Conservation (phyloP, 225 moss, liverwort and hornwort genomes). For the Sphagnum contortum region DNA sequence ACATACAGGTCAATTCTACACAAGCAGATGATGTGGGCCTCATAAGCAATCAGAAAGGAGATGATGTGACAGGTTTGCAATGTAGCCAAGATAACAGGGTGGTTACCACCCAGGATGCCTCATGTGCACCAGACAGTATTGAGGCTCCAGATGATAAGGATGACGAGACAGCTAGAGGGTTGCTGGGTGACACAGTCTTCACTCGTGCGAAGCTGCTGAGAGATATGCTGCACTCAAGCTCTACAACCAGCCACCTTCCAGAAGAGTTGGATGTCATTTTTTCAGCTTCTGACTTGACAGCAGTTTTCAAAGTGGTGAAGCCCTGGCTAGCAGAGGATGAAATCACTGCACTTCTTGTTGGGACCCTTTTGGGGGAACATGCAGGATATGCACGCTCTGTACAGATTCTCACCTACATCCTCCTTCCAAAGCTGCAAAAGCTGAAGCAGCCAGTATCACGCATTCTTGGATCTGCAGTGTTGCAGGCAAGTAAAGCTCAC, state of each 20-base stretch:
- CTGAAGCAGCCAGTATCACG: constrained; percentile 56
- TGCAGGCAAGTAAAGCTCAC: constrained; percentile 67
- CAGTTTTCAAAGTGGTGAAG: constrained; percentile 41
- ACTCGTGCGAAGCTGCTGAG: constrained; percentile 34
- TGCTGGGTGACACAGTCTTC: constrained; percentile 39
- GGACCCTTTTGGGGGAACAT: constrained; percentile 48
- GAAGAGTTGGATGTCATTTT: constrained; percentile 40
- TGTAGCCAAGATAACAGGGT: constrained; percentile 2
- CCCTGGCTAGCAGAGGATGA: constrained; percentile 76
- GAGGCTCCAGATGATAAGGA: constrained; percentile 12
- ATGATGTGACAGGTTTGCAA: constrained; percentile 3
- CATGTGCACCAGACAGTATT: neutral
- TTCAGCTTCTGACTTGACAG: constrained; percentile 18
- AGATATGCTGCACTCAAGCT: constrained; percentile 29
- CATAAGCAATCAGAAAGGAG: constrained; percentile 25
- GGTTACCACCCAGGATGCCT: neutral
- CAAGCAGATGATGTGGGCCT: constrained; percentile 2
- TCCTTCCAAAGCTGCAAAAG: constrained; percentile 50
- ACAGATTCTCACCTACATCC: constrained; percentile 42
- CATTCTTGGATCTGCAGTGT: constrained; percentile 33
- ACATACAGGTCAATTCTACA: neutral
- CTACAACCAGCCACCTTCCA: constrained; percentile 33
- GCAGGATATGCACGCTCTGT: constrained; percentile 63
- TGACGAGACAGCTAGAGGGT: constrained; percentile 20
- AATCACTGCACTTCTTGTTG: constrained; percentile 50